Percentiles rank a stretch among this genome's conserved stretches.
phyloP scores from a whole-genome alignment of 148 eudicot species.

The Beta vulgaris region DNA sequence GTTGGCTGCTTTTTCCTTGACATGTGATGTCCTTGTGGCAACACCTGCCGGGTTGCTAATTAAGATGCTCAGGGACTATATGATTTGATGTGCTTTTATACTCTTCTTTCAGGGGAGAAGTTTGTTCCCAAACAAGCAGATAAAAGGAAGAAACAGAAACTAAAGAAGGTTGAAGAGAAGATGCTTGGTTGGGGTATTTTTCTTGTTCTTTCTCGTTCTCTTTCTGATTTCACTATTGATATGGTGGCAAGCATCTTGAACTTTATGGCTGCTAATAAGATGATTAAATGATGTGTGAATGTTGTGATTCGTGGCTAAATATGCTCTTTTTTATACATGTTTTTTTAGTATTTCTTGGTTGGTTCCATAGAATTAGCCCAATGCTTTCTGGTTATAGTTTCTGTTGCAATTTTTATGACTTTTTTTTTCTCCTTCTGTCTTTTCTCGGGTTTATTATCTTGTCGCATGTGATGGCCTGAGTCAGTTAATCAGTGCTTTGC shows the following conservation, averaged over 20 bases:
- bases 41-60: neutral
- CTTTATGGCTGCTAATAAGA: neutral
- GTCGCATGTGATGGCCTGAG: neutral
- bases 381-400: neutral
- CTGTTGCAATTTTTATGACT: neutral
- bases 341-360: neutral
- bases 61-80: slow-evolving; percentile 2
- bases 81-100: slow-evolving; percentile 8
- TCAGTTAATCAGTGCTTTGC: neutral
- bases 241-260: neutral
- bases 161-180: slow-evolving; percentile 89
- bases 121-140: slow-evolving; percentile 82
- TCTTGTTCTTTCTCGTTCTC: slow-evolving; percentile 7
- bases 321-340: neutral
- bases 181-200: slow-evolving; percentile 99
- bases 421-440: neutral
- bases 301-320: neutral
- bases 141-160: slow-evolving; percentile 86
- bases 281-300: neutral
- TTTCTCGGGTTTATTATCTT: neutral
- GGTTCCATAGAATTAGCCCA: neutral
- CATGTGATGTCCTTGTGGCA: neutral
- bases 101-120: slow-evolving; percentile 65
- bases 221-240: neutral
- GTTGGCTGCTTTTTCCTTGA: neutral